Conservation (phyloP, 306 rosid species). For the Corylus avellana region DNA sequence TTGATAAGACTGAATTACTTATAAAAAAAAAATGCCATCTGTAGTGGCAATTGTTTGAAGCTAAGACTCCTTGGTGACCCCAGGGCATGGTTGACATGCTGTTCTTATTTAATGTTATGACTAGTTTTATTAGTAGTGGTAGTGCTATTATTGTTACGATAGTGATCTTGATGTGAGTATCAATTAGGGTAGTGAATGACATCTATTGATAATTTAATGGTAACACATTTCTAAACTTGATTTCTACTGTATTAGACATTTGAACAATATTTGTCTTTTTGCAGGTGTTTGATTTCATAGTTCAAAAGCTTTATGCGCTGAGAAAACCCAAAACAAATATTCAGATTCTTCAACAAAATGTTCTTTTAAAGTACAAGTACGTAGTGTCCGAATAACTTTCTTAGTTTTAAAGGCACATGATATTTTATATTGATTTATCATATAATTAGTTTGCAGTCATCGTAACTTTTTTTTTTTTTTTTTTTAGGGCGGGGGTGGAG, state of each 20-base stretch:
- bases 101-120: too few relatives aligned
- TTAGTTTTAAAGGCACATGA: not conserved
- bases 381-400: constrained; percentile 30
- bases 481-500: too few relatives aligned
- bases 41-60: not conserved
- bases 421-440: too few relatives aligned
- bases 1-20: too few relatives aligned
- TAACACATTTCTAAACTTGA: not conserved
- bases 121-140: too few relatives aligned
- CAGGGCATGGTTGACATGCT: not conserved
- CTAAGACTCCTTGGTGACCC: not conserved
- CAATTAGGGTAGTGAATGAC: not conserved
- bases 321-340: constrained; percentile 98
- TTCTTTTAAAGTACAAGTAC: constrained; percentile 95
- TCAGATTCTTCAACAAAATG: constrained; percentile 97
- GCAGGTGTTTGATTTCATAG: constrained; percentile 92
- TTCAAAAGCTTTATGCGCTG: constrained; percentile 92
- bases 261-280: constrained; percentile 31
- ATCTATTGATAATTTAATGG: not conserved
- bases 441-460: too few relatives aligned
- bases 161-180: not conserved
- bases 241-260: not conserved
- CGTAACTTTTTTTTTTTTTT: too few relatives aligned
- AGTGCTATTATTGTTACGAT: too few relatives aligned
- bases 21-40: not conserved